Evolutionary conservation across 2,329 filamentous ascomycete species (phyloP).

Genomic region (Mycosphaerella arachidis): DNA sequence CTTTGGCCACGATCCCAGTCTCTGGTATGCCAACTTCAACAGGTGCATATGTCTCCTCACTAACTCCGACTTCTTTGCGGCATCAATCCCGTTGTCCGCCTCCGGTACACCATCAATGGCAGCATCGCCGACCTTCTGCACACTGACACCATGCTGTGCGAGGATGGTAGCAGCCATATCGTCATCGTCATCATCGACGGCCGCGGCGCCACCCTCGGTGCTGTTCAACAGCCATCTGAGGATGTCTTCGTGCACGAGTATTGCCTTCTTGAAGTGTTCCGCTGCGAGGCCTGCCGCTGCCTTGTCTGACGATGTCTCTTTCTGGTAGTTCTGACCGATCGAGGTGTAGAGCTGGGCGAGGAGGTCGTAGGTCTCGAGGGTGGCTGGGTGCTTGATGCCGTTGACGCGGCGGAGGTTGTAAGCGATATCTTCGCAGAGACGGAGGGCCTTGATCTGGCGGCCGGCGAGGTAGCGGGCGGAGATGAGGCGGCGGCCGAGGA

Average conservation of each 20-base stretch:
- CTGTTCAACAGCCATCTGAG: slow-evolving; percentile 27
- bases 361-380: slow-evolving; percentile 48
- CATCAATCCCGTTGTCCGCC: slow-evolving; percentile 11
- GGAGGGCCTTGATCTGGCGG: slow-evolving; percentile 41
- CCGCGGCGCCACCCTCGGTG: slow-evolving; percentile 26
- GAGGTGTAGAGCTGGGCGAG: slow-evolving; percentile 49
- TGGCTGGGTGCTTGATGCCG: slow-evolving; percentile 45
- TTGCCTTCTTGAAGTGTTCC: slow-evolving; percentile 40
- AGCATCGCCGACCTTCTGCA: slow-evolving; percentile 24
- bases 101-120: background rate
- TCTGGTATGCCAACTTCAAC: slow-evolving; percentile 40
- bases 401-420: slow-evolving; percentile 54
- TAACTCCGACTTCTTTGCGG: slow-evolving; percentile 27
- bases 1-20: slow-evolving; percentile 45
- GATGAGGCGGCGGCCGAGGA: slow-evolving; percentile 51
- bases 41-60: slow-evolving; percentile 37
- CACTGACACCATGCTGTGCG: slow-evolving; percentile 33
- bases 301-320: slow-evolving; percentile 35
- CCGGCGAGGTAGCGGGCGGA: slow-evolving; percentile 50
- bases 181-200: slow-evolving; percentile 34
- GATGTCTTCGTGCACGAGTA: slow-evolving; percentile 33
- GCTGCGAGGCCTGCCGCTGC: slow-evolving; percentile 30
- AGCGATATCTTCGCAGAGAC: slow-evolving; percentile 51
- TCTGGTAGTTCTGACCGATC: slow-evolving; percentile 37
- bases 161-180: slow-evolving; percentile 37